Base-by-base conservation (phyloP, 345 rosid species). In the Zanthoxylum bungeanum region DNA sequence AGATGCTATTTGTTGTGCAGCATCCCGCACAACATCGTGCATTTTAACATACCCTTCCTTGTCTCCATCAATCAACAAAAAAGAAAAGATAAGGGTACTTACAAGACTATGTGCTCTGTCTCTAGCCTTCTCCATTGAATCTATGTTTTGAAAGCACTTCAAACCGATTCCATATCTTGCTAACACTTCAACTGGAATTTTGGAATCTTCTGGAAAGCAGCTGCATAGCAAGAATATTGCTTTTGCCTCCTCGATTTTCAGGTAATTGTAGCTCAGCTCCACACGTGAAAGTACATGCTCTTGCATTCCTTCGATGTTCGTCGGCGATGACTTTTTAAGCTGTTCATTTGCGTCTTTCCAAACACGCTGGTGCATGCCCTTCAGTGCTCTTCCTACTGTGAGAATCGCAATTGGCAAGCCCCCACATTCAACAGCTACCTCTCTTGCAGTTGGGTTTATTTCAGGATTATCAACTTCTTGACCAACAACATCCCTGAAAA, bases 391-490 rank as follows among this genome's bases (percentile, higher is more conserved):
- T 49, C 55, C 79, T 19, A 71, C 12, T 5, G 67, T 58, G 10
- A 40, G 44, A 57, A 76, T 57, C 8, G 53, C 68, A 56, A 57
- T 10, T 33, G 71, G 79, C 31, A 65, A 28, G 36, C 79, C 75
- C 4, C 60, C 53, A 37, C 79, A 70, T 64, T 59, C 7, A 47
- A 14, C 4, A 2, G 14, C 68, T 47, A 71, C 25, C 12, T 58
- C 12, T 9, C 9, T 76, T 6, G 62, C 79, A 4, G n/a, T 47
- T 3, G 28, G 44, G 6, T 37, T 22, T 19, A 75, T 7, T 42
- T 61, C 46, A 17, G 51, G 11, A 0, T 5, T 5, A 3, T 70
- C 47, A 27, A 57, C 16, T 9, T 7, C 6, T 19, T 9, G 4
- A 1, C 61, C 66, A 1, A 49, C 68, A 1, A 17, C 21, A 31